These are phyloP conservation scores for Colletotrichum sp. DNA, from an alignment of 2,329 filamentous ascomycete genomes.

Conservation along the genomic window DNA sequence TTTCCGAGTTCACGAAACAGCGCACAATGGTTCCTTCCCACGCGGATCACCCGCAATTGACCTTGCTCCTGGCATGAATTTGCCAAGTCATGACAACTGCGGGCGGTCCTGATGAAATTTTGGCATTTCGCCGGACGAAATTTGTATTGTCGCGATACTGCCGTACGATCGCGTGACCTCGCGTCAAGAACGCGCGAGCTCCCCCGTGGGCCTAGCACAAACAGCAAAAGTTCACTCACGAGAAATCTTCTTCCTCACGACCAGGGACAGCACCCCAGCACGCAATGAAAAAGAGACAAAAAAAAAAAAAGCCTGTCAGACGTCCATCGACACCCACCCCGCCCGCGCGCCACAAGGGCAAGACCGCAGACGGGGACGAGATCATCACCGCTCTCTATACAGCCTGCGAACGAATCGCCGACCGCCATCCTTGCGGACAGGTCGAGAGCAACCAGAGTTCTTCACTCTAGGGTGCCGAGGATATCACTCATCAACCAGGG, in stretches of 20 bases:
- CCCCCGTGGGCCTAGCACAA: no score
- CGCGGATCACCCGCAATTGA: not conserved
- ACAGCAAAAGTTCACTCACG: no score
- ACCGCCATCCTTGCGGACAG: constrained; percentile 69
- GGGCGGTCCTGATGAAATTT: no score
- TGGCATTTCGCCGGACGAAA: no score
- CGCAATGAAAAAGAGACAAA: constrained; percentile 65
- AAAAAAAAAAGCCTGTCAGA: constrained; percentile 81
- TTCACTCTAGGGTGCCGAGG: constrained; percentile 92
- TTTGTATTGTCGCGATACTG: no score
- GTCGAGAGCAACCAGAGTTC: constrained; percentile 62
- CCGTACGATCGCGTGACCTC: not conserved
- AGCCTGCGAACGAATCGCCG: constrained; percentile 38
- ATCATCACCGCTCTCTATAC: constrained; percentile 93
- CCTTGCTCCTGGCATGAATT: not conserved
- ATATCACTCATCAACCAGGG: constrained; percentile 94
- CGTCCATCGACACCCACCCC: constrained; percentile 86
- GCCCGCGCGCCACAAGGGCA: constrained; percentile 76
- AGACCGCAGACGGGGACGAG: constrained; percentile 77
- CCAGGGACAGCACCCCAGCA: constrained; percentile 47
- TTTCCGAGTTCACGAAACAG: not conserved
- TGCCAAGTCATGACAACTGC: not conserved
- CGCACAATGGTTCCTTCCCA: not conserved
- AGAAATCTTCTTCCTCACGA: constrained; percentile 53
- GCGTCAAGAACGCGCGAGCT: no score